Conservation (phyloP, 768 basidiomycete species). For the Cyclocybe cylindracea region DNA sequence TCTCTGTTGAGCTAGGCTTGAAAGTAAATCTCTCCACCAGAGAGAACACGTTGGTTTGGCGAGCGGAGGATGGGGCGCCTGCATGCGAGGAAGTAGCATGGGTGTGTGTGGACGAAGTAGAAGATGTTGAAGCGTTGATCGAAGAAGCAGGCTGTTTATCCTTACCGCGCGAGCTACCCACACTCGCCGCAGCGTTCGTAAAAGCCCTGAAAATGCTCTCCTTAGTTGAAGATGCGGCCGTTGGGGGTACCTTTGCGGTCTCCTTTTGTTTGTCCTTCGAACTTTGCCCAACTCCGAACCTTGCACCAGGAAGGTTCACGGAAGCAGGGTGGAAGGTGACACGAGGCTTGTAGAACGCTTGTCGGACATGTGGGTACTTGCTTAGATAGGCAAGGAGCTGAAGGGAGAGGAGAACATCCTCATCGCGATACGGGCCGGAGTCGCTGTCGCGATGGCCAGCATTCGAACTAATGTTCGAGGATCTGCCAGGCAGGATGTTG, state of each 20-base stretch:
- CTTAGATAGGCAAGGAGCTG: constrained; percentile 95
- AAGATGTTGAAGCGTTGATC: constrained; percentile 3
- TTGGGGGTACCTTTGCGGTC: constrained; percentile 14
- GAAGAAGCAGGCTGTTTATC: constrained; percentile 10
- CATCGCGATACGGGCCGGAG: constrained; percentile 83
- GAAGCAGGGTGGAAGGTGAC: constrained; percentile 82
- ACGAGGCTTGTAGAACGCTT: constrained; percentile 91
- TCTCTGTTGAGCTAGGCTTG: constrained; percentile 83
- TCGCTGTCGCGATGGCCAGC: constrained; percentile 24
- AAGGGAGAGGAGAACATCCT: constrained; percentile 87
- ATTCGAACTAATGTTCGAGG: neutral
- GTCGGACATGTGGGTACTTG: constrained; percentile 96
- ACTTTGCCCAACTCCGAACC: constrained; percentile 16
- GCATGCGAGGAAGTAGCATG: neutral
- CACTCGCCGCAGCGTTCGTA: constrained; percentile 31
- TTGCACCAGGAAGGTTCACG: constrained; percentile 36
- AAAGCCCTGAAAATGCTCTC: constrained; percentile 48
- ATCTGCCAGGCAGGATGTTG: neutral
- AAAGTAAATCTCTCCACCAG: constrained; percentile 97
- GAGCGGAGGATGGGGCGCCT: constrained; percentile 22
- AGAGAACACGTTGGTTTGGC: constrained; percentile 91
- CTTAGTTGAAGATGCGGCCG: constrained; percentile 1
- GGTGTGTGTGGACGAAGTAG: constrained; percentile 3
- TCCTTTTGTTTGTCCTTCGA: constrained; percentile 29
- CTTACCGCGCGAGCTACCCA: constrained; percentile 20